Base-by-base conservation (phyloP, 2,329 filamentous ascomycete species). In the Aspergillus pseudoterreus region DNA sequence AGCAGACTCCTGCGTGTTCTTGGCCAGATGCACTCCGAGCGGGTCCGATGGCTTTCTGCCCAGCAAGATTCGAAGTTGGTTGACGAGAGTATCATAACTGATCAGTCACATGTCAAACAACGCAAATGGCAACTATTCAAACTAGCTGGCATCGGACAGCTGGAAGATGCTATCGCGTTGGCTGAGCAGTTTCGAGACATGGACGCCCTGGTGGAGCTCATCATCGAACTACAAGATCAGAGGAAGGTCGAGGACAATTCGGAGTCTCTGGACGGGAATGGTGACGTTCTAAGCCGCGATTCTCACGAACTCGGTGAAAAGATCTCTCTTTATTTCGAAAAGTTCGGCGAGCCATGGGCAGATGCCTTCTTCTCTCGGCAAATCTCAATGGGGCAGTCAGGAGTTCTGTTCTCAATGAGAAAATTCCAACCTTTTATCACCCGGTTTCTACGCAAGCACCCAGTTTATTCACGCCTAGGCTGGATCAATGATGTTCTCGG, bases 401-500 rank as follows among this genome's bases (percentile, higher is more conserved):
- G 84, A 58, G 78, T 81, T 1, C 78, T 96, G 24, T 78, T 99
- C 36, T 80, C 61, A 62, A 79, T 65, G 88, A 88, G 53, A 78
- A 85, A 84, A 50, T 87, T 92, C 62, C 84, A 84, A 58, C 74
- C 82, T 46, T 86, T 84, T 63, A 81, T 95, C 50, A 95, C 90
- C 0, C 78, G 79, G 47, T 99, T 91, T 63, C 78, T 99, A 44
- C 83, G 88, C 39, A 85, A 82, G 50, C 82, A 85, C 57, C 81
- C 84, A 0, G 80, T 85, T 55, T 83, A 90, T 55, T 85, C 86
- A 24, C 90, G 90, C 62, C 79, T 99, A 42, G 85, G 86, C 45
- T 99, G 94, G 94, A 95, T 99, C 73, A 95, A 99, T 67, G 92
- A 97, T 66, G 81, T 97, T 6, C 79, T 85, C 54, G 80, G 82